Evolutionary conservation across 306 rosid genomes (phyloP).

Genomic region (Alnus rubra): DNA sequence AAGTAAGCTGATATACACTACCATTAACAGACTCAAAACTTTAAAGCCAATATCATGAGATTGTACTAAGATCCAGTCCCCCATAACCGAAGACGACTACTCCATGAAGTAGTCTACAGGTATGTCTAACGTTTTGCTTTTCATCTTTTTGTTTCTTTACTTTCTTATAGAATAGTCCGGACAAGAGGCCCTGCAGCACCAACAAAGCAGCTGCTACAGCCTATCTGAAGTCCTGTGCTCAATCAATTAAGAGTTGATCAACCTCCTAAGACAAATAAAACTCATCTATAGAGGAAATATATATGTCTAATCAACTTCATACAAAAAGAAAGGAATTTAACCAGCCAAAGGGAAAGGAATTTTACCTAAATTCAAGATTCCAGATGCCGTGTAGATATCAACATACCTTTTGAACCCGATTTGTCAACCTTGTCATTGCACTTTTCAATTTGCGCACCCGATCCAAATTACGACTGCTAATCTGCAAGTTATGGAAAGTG

Average conservation of each 20-base stretch:
- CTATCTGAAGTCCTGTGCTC: neutral
- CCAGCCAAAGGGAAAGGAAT: neutral
- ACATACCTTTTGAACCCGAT: slow-evolving; percentile 79
- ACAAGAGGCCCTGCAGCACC: neutral
- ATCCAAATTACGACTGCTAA: slow-evolving; percentile 80
- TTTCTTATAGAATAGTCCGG: no score
- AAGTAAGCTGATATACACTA: neutral
- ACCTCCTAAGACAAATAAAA: neutral
- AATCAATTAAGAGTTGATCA: neutral
- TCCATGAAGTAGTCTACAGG: neutral
- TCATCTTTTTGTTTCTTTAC: no score
- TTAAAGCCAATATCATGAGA: neutral
- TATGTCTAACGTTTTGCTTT: neutral
- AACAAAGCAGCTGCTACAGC: neutral
- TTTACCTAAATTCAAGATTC: neutral
- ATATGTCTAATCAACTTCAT: neutral
- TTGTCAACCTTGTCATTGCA: slow-evolving; percentile 81
- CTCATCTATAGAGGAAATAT: neutral
- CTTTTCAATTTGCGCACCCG: slow-evolving; percentile 72
- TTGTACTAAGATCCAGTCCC: neutral
- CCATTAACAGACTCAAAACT: neutral
- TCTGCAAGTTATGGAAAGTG: slow-evolving; percentile 39
- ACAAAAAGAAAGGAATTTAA: neutral
- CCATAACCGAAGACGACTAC: neutral
- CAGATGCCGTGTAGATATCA: neutral